Conservation (phyloP, 192 early-diverging fungal genomes). For the Linnemannia elongata region DNA sequence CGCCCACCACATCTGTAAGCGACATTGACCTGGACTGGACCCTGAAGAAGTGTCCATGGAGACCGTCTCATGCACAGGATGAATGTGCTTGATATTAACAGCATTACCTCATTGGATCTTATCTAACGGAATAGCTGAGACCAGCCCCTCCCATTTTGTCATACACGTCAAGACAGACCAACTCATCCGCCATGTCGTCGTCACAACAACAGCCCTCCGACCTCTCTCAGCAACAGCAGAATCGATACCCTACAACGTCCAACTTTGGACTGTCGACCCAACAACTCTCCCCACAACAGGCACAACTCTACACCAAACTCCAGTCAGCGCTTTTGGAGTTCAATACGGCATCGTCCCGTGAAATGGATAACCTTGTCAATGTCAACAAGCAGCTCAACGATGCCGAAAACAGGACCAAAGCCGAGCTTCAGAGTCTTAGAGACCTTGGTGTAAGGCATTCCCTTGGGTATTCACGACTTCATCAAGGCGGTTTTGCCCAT, state of each 20-base stretch:
- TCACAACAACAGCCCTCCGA: constrained; percentile 29
- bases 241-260: constrained; percentile 33
- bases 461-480: neutral
- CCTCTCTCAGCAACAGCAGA: constrained; percentile 26
- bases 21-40: neutral
- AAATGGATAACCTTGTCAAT: constrained; percentile 76
- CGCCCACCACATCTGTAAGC: constrained; percentile 45
- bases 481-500: neutral
- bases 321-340: constrained; percentile 60
- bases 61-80: neutral
- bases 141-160: constrained; percentile 53
- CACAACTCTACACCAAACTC: constrained; percentile 74
- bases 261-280: constrained; percentile 36
- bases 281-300: constrained; percentile 61
- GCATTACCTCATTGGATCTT: neutral
- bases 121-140: constrained; percentile 14
- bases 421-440: constrained; percentile 70
- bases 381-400: constrained; percentile 80
- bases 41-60: no score
- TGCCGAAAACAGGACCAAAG: constrained; percentile 73
- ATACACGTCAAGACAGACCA: constrained; percentile 29
- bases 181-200: constrained; percentile 36
- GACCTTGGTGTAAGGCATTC: constrained; percentile 41
- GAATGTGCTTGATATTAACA: neutral
- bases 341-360: constrained; percentile 66